These are phyloP conservation scores for Cladosporium sp. DNA, from an alignment of 2,329 filamentous ascomycete species.

Conservation along the genomic window DNA sequence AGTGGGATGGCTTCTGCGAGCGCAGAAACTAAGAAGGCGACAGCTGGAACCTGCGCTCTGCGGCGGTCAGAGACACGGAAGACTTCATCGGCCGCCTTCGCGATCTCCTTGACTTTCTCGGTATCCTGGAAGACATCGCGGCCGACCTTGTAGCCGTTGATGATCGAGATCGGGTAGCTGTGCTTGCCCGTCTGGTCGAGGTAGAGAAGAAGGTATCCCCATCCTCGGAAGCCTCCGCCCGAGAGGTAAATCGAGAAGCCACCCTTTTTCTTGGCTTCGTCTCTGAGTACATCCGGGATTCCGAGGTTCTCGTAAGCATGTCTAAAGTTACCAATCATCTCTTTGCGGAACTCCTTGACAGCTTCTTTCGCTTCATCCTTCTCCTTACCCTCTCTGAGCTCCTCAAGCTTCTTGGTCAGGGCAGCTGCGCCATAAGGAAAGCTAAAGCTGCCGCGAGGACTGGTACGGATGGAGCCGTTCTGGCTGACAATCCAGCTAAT, in stretches of 20 bases:
- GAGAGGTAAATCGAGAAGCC: conserved; percentile 77
- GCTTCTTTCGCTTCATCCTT: conserved; percentile 37
- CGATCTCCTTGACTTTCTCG: conserved; percentile 44
- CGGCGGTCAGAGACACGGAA: conserved; percentile 80
- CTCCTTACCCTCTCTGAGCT: conserved; percentile 25
- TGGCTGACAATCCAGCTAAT: conserved; percentile 63
- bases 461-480: conserved; percentile 53
- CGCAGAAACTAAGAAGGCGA: conserved; percentile 75
- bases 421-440: conserved; percentile 72
- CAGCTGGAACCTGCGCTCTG: conserved; percentile 78
- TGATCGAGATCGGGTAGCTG: conserved; percentile 80
- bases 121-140: conserved; percentile 63
- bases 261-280: conserved; percentile 44
- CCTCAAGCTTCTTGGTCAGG: conserved; percentile 28
- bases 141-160: conserved; percentile 73
- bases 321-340: conserved; percentile 39
- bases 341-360: conserved; percentile 35
- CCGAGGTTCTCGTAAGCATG: conserved; percentile 43
- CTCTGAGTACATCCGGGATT: conserved; percentile 55
- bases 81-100: conserved; percentile 40
- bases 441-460: conserved; percentile 59
- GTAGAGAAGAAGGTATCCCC: conserved; percentile 71
- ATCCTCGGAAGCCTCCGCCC: conserved; percentile 86
- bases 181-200: conserved; percentile 72
- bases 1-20: conserved; percentile 69